Evolutionary conservation across 177 flowering plant genomes (phyloP).

Genomic region (Vitis hybrid): DNA sequence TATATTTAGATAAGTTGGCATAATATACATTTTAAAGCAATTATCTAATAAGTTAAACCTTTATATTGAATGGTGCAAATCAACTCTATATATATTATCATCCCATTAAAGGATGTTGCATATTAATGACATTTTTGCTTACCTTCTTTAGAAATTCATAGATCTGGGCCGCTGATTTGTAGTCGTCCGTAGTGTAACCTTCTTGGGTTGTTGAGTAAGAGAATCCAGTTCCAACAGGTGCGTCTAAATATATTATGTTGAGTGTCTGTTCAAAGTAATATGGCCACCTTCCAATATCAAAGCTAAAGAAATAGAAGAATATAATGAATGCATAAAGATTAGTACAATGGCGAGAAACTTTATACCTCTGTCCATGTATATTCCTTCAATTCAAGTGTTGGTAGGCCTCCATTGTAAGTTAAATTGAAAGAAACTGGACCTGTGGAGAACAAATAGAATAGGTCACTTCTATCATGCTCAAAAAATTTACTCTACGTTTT

Average conservation of each 20-base stretch:
- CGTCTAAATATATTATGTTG: constrained; percentile 17
- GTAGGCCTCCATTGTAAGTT: constrained; percentile 6
- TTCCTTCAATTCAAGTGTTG: neutral
- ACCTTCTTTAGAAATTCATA: constrained; percentile 14
- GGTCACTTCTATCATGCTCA: no score
- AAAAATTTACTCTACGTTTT: no score
- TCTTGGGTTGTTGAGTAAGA: constrained; percentile 18
- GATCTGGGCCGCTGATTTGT: neutral
- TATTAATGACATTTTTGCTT: neutral
- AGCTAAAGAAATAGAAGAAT: neutral
- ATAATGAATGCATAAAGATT: neutral
- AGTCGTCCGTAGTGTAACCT: constrained; percentile 5
- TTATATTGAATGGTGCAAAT: no score
- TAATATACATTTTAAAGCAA: no score
- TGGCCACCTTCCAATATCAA: neutral
- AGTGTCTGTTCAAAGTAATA: constrained; percentile 1
- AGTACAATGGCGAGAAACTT: neutral
- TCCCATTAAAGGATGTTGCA: neutral
- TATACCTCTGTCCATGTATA: constrained; percentile 10
- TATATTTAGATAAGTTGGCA: no score
- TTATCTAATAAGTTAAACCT: neutral
- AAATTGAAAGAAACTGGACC: constrained; percentile 1
- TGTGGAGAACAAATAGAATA: neutral
- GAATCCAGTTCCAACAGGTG: constrained; percentile 23
- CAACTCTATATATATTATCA: no score